Evolutionary conservation across 2,329 filamentous ascomycete genomes (phyloP), one percentile per base, ranked within the genome.

Genomic region (Fusarium buharicum): DNA sequence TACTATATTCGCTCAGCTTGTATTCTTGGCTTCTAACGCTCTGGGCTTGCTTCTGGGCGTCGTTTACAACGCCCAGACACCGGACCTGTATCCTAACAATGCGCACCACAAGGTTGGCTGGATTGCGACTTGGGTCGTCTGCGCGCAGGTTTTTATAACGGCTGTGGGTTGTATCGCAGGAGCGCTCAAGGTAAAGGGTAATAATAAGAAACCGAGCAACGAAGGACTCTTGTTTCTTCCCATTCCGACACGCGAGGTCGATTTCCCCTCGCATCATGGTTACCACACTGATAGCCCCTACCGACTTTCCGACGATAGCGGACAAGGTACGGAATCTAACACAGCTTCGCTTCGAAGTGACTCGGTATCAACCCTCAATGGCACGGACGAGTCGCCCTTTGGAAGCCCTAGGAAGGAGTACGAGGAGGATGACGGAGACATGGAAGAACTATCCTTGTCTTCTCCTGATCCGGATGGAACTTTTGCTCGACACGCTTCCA

Each of bases 101-200:
- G 86, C 90, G n/a, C 93, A 97, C 75, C 88, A 93, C 78, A 93
- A 91, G 74, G 83, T 94, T 38, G 93, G 93, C 50, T 98, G 94
- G 94, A 81, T 91, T 37, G 83, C 90, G 27, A 94, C 90, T 4
- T 90, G 86, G 81, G 80, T 93, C 4, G 82, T 90, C 11, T 82
- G 82, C 48, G 86, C 84, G 0, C 94, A 97, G 78, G 82, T 90
- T 14, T 69, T 90, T 34, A 79, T 96, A 72, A 85, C 86, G 44
- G 73, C 92, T 50, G 77, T 92, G 41, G 87, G 87, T 48, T 78
- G 82, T 37, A 85, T 90, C 59, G 81, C 84, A 12, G 64, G 65
- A 3, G 59, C 46, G 4, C 28, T 66, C 16, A 44, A 34, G 17
- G 47, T 66, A n/a, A 44, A 34, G 17, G 47, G 52, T 11, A 27